These are phyloP conservation scores for Phytophthora multivora DNA, from an alignment of 352 stramenopile genomes.

Conservation along the genomic window DNA sequence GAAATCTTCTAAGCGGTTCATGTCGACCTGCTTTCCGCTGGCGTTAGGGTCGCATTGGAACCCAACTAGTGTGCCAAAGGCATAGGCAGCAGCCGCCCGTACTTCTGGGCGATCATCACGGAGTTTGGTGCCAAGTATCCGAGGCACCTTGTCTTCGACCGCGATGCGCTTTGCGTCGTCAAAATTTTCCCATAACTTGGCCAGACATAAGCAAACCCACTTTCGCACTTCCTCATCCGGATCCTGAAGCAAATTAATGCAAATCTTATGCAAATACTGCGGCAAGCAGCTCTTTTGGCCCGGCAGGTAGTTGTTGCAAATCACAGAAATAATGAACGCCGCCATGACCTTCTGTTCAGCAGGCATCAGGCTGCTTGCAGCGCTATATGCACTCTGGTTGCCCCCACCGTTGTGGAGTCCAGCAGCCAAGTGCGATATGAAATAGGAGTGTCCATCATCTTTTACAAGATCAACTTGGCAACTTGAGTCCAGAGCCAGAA, in stretches of 20 bases:
- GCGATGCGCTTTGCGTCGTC: conserved; percentile 85
- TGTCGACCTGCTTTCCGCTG: conserved; percentile 53
- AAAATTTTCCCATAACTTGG: conserved; percentile 95
- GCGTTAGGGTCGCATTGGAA: conserved; percentile 67
- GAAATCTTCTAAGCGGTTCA: conserved; percentile 63
- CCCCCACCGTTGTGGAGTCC: conserved; percentile 53
- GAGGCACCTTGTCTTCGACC: conserved; percentile 88
- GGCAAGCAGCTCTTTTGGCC: conserved; percentile 95
- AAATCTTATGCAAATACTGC: conserved; percentile 87
- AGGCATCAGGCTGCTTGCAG: conserved; percentile 54
- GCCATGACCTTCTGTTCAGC: conserved; percentile 95
- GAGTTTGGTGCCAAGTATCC: conserved; percentile 81
- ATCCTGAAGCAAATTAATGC: conserved; percentile 66
- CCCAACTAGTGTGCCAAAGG: conserved; percentile 92
- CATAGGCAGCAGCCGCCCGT: conserved; percentile 92
- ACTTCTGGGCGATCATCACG: conserved; percentile 91
- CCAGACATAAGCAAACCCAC: conserved; percentile 93
- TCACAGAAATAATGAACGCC: conserved; percentile 95
- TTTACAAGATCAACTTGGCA: conserved; percentile 97
- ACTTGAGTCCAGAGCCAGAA: conserved; percentile 96
- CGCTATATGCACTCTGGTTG: conserved; percentile 33
- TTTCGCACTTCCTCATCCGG: conserved; percentile 73
- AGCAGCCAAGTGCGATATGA: conserved; percentile 93
- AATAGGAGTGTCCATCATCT: conserved; percentile 95
- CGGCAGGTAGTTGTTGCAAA: conserved; percentile 92